These are phyloP conservation scores for Acrasis kona DNA, from an alignment of 78 protist genomes.

Conservation along the genomic window DNA sequence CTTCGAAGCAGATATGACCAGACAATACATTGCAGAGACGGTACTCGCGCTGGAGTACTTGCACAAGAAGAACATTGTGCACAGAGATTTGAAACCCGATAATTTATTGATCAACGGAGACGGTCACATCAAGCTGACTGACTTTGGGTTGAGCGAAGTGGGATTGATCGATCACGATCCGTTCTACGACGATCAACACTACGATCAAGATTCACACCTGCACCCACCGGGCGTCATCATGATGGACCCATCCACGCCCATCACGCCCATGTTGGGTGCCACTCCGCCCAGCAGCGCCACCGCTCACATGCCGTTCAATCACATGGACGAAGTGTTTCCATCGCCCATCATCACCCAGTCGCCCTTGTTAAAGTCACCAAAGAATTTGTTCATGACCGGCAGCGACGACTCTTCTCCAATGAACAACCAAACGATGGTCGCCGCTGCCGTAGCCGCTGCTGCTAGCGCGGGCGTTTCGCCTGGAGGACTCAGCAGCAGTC, in stretches of 20 bases:
- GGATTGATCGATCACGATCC: neutral
- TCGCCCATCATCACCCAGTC: too few relatives aligned
- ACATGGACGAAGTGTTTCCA: neutral
- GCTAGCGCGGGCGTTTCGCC: too few relatives aligned
- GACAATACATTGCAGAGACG: conserved; percentile 74
- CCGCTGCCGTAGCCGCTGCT: too few relatives aligned
- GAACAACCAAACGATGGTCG: too few relatives aligned
- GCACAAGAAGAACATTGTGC: conserved; percentile 61
- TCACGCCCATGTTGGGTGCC: too few relatives aligned
- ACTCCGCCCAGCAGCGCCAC: too few relatives aligned
- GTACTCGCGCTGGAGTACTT: conserved; percentile 66
- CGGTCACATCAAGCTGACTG: conserved; percentile 88
- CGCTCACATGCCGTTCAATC: too few relatives aligned
- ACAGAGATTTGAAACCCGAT: conserved; percentile 89
- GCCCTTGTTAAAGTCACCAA: too few relatives aligned
- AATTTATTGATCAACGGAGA: conserved; percentile 59
- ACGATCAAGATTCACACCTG: neutral
- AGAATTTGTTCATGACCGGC: too few relatives aligned
- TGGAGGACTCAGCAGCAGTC: too few relatives aligned
- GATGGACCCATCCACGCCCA: too few relatives aligned
- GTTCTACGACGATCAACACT: neutral
- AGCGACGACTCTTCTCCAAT: too few relatives aligned
- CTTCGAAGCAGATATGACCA: conserved; percentile 47
- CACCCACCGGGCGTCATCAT: neutral
- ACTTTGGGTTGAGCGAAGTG: conserved; percentile 77